Conservation (phyloP, 345 rosid species). For the Hirschfeldia incana region DNA sequence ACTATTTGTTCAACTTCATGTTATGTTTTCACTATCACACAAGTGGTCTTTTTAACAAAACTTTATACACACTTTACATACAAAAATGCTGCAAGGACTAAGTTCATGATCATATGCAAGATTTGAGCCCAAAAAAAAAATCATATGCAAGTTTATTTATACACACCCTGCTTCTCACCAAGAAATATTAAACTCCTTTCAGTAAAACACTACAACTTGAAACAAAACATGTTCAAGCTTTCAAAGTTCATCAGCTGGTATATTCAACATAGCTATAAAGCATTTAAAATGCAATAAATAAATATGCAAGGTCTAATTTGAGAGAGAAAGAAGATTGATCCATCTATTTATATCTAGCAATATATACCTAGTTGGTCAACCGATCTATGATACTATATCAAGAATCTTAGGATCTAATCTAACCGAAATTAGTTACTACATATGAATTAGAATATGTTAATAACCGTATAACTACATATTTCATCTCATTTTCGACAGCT, state of each 20-base stretch:
- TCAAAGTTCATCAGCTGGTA: neutral
- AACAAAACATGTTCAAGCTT: conserved; percentile 23
- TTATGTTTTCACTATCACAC: too few relatives aligned
- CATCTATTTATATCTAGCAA: too few relatives aligned
- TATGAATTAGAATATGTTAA: neutral
- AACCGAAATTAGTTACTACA: neutral
- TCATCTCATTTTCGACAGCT: neutral
- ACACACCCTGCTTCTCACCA: neutral
- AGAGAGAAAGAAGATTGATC: neutral
- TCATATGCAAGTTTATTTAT: too few relatives aligned
- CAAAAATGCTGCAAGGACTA: too few relatives aligned
- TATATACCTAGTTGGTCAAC: neutral
- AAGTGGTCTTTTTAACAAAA: too few relatives aligned
- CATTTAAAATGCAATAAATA: too few relatives aligned
- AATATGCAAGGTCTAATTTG: neutral
- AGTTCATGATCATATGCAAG: neutral
- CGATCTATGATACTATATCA: too few relatives aligned
- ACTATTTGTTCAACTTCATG: too few relatives aligned
- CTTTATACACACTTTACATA: too few relatives aligned
- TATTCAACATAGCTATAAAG: too few relatives aligned
- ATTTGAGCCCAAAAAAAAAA: neutral
- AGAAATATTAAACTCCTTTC: neutral
- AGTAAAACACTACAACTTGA: conserved; percentile 5
- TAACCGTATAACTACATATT: too few relatives aligned
- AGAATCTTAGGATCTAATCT: neutral